Evolutionary conservation across 805 yeast species (phyloP).

Genomic region (Barnettozyma populi): DNA sequence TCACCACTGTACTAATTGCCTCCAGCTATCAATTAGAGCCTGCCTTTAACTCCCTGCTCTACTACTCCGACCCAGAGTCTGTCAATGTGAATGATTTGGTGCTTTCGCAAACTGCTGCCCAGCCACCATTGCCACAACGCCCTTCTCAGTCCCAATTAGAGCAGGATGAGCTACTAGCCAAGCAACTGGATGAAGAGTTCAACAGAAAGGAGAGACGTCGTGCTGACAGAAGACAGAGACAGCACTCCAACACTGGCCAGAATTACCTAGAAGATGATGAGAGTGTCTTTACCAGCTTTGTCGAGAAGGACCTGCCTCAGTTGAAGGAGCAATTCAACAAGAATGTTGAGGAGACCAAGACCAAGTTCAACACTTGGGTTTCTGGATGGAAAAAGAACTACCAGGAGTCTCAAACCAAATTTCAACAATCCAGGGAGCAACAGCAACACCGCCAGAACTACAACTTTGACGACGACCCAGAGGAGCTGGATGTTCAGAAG

Average conservation of each 20-base stretch:
- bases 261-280: constrained; percentile 32
- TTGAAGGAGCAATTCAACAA: constrained; percentile 62
- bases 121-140: constrained; percentile 32
- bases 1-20: constrained; percentile 81
- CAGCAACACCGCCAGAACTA: constrained; percentile 20
- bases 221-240: constrained; percentile 24
- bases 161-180: constrained; percentile 80
- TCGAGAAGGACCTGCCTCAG: constrained; percentile 49
- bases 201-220: constrained; percentile 27
- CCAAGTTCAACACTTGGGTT: constrained; percentile 69
- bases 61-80: constrained; percentile 65
- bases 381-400: constrained; percentile 26
- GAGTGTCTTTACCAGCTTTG: constrained; percentile 52
- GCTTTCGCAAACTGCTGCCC: constrained; percentile 20
- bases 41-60: constrained; percentile 84
- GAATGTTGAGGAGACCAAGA: constrained; percentile 76
- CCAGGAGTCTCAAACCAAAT: constrained; percentile 14
- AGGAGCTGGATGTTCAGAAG: constrained; percentile 41
- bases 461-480: constrained; percentile 48
- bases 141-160: constrained; percentile 40
- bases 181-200: constrained; percentile 67
- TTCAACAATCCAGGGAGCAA: constrained; percentile 14
- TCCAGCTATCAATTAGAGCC: constrained; percentile 74
- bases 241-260: constrained; percentile 7
- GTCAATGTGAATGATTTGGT: constrained; percentile 39